Conservation (phyloP, 768 basidiomycete species). For the Trichaptum fuscoviolaceum region DNA sequence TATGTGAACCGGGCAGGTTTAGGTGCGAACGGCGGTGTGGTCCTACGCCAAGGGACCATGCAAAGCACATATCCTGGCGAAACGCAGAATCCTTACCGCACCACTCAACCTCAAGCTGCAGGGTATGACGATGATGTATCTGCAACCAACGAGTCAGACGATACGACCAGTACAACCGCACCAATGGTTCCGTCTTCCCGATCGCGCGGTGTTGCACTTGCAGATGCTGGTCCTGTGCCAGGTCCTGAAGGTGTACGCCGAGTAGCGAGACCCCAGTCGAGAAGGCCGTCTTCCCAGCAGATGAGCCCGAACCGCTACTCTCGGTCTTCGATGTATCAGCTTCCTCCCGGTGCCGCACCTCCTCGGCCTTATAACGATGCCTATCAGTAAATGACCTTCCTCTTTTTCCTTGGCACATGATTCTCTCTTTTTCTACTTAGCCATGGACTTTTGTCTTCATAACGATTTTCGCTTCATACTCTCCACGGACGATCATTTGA, state of each 20-base stretch:
- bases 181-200: conserved; percentile 27
- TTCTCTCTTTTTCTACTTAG: neutral
- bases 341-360: conserved; percentile 75
- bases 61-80: conserved; percentile 39
- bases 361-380: conserved; percentile 33
- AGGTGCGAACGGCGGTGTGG: conserved; percentile 28
- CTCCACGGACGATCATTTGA: neutral
- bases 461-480: neutral
- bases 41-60: conserved; percentile 34
- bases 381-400: neutral
- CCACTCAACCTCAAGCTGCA: conserved; percentile 36
- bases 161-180: conserved; percentile 40
- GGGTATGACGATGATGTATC: conserved; percentile 34
- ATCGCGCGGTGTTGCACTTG: conserved; percentile 66
- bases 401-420: neutral
- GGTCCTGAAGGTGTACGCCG: conserved; percentile 73
- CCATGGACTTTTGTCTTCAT: neutral
- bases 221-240: conserved; percentile 81
- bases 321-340: conserved; percentile 39
- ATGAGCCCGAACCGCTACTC: conserved; percentile 71
- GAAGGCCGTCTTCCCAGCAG: conserved; percentile 57
- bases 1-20: conserved; percentile 33
- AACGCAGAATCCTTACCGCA: conserved; percentile 54
- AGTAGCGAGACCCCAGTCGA: conserved; percentile 56
- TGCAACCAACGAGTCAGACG: conserved; percentile 33